Evolutionary conservation across 2,329 filamentous ascomycete genomes (phyloP).

Genomic region (Pseudocercospora vitis): DNA sequence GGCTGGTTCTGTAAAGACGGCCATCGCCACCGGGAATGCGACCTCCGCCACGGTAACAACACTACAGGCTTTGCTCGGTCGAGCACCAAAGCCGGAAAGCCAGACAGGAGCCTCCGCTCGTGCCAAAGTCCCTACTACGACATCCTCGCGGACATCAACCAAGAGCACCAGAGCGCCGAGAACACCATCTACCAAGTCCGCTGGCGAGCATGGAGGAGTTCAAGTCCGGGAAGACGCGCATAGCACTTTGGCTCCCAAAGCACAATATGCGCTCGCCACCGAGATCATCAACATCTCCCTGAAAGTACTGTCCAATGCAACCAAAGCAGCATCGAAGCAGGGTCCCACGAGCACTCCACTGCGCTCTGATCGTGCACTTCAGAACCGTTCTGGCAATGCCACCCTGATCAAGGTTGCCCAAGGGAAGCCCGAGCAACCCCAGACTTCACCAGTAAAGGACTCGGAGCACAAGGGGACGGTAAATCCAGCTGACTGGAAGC

Average conservation of each 20-base stretch:
- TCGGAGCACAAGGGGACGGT: not conserved
- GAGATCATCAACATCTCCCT: slow-evolving; percentile 70
- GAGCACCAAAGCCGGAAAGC: slow-evolving; percentile 16
- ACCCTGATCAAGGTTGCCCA: slow-evolving; percentile 45
- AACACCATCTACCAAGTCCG: slow-evolving; percentile 7
- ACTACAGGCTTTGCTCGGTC: slow-evolving; percentile 30
- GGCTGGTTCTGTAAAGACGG: slow-evolving; percentile 24
- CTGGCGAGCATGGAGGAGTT: no score
- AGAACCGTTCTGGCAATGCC: slow-evolving; percentile 48
- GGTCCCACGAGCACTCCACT: not conserved
- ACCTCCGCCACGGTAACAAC: slow-evolving; percentile 29
- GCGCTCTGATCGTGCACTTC: slow-evolving; percentile 31
- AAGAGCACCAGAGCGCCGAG: slow-evolving; percentile 12
- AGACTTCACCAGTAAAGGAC: slow-evolving; percentile 41
- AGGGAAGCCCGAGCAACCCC: slow-evolving; percentile 36
- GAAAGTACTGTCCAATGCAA: slow-evolving; percentile 66
- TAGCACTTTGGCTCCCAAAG: slow-evolving; percentile 52
- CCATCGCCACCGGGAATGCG: slow-evolving; percentile 24
- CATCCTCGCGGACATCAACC: slow-evolving; percentile 10
- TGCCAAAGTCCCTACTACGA: slow-evolving; percentile 3
- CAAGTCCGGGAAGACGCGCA: slow-evolving; percentile 42
- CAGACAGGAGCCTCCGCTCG: slow-evolving; percentile 2
- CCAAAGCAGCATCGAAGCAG: slow-evolving; percentile 48
- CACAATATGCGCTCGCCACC: slow-evolving; percentile 68
- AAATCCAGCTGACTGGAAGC: slow-evolving; percentile 24